phyloP scores from a whole-genome alignment of 768 basidiomycete species.

The Boletus insuetus region DNA sequence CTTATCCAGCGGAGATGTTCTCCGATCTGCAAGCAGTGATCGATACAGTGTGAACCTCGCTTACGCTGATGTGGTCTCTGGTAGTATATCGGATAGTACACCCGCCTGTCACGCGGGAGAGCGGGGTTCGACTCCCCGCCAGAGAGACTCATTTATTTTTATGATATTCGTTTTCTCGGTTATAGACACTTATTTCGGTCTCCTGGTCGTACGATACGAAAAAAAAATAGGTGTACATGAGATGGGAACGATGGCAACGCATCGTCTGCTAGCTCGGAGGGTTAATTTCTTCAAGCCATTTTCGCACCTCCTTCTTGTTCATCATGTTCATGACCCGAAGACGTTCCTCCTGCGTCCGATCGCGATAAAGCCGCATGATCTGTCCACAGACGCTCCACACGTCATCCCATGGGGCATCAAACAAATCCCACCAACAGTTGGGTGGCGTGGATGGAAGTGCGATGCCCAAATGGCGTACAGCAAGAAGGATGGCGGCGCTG shows the following conservation, averaged over 20 bases:
- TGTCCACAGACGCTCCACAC: slow-evolving; percentile 82
- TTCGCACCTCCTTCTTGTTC: slow-evolving; percentile 74
- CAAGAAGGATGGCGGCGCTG: slow-evolving; percentile 82
- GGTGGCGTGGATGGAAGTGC: slow-evolving; percentile 69
- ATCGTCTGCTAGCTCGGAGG: slow-evolving; percentile 8
- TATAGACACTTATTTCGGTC: no score
- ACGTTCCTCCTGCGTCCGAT: slow-evolving; percentile 44
- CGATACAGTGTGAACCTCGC: not conserved
- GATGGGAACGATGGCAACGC: not conserved
- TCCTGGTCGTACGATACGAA: no score
- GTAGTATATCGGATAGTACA: slow-evolving; percentile 53
- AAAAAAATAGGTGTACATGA: not conserved
- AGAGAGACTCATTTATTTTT: slow-evolving; percentile 30
- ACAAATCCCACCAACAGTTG: slow-evolving; percentile 89
- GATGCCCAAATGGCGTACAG: slow-evolving; percentile 68
- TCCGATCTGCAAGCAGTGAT: no score
- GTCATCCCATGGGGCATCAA: slow-evolving; percentile 90
- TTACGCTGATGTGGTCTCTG: slow-evolving; percentile 26
- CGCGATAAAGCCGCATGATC: slow-evolving; percentile 77
- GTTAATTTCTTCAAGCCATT: slow-evolving; percentile 70
- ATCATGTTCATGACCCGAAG: slow-evolving; percentile 55
- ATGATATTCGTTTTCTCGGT: no score
- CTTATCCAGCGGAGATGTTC: no score
- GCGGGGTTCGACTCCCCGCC: slow-evolving; percentile 47
- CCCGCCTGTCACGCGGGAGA: slow-evolving; percentile 49